These are phyloP conservation scores for Stephania japonica DNA, from an alignment of 164 flowering plant species.

Conservation along the genomic window DNA sequence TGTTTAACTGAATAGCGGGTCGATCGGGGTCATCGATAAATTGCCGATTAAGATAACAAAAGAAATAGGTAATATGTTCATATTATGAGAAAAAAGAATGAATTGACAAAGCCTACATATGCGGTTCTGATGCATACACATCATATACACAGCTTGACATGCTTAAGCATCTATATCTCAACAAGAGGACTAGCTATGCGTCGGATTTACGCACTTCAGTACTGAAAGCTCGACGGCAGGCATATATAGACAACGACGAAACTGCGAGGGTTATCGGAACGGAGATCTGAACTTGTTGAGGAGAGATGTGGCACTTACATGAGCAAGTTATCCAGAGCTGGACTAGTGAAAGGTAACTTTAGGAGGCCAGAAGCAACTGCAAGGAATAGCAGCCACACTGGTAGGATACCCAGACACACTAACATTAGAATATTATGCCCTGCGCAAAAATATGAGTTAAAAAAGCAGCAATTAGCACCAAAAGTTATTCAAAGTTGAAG, in stretches of 20 bases:
- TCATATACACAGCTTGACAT: not conserved
- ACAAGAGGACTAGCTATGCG: not conserved
- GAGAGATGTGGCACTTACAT: conserved; percentile 29
- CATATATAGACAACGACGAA: not conserved
- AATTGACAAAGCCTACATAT: too few species aligned
- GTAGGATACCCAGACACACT: conserved; percentile 41
- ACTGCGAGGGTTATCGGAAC: not conserved
- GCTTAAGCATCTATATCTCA: not conserved
- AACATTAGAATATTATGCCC: conserved; percentile 49
- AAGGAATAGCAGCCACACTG: conserved; percentile 45
- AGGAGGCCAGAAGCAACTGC: conserved; percentile 57
- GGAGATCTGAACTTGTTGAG: not conserved
- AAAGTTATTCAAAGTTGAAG: not conserved
- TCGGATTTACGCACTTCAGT: not conserved
- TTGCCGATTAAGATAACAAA: not conserved
- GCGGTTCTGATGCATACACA: not conserved
- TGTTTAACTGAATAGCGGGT: not conserved
- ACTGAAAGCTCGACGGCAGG: not conserved
- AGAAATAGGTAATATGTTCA: not conserved
- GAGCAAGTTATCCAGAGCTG: conserved; percentile 54
- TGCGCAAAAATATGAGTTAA: conserved; percentile 22
- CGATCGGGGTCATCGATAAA: not conserved
- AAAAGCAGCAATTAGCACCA: not conserved
- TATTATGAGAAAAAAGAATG: too few species aligned
- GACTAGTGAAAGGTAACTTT: conserved; percentile 51